Conservation (phyloP, 2,329 filamentous ascomycete genomes). For the Paracorniculantispora psalliotae region DNA sequence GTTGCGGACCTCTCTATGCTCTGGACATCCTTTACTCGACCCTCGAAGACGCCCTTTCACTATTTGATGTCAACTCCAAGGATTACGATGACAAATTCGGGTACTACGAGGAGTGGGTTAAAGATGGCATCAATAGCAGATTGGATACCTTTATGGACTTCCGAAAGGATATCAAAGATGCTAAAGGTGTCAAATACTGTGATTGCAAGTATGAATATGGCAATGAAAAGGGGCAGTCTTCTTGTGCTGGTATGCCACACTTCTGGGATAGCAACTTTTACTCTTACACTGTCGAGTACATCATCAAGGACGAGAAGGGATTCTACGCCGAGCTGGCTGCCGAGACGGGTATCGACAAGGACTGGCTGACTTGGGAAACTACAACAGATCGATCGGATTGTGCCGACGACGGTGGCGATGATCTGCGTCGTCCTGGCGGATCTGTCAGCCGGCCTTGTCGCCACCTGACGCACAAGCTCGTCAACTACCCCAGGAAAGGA, state of each 20-base stretch:
- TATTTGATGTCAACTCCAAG: neutral
- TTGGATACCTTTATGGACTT: neutral
- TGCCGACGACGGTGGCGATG: neutral
- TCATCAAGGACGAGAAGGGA: neutral
- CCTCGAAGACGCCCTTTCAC: neutral
- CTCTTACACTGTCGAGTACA: neutral
- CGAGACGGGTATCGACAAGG: conserved; percentile 2
- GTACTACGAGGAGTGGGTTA: neutral
- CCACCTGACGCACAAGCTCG: neutral
- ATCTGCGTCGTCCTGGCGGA: neutral
- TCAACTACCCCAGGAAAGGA: neutral
- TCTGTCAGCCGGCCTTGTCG: neutral
- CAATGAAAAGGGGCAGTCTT: neutral
- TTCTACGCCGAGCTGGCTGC: neutral
- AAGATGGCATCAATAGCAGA: neutral
- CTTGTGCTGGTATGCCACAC: neutral
- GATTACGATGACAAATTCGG: conserved; percentile 2
- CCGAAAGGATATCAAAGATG: neutral
- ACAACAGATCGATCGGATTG: neutral
- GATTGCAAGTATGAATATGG: neutral
- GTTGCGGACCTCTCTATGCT: neutral
- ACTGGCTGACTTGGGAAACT: neutral
- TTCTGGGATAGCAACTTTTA: neutral
- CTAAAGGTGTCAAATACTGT: neutral
- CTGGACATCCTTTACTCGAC: neutral